Base-by-base conservation (phyloP, 768 basidiomycete species). In the Mrakia frigida region DNA sequence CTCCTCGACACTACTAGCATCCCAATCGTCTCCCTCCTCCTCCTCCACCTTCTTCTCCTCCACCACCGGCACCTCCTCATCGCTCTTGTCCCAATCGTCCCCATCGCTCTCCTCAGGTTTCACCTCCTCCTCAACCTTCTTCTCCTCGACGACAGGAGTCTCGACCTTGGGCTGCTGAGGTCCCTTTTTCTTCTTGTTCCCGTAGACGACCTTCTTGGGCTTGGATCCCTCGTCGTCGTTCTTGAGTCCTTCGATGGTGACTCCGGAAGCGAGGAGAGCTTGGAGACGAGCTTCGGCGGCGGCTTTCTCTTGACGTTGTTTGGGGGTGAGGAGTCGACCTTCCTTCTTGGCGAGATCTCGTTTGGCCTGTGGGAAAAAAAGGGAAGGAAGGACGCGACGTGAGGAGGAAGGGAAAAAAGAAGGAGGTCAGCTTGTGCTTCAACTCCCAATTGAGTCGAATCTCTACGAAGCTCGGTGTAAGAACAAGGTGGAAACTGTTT, bases 321-420 rank as follows among this genome's bases (percentile, higher is more conserved):
- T 97, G 84, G 96, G 94, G n/a, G 96, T 98, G 70, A 98, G 87
- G 35, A 96, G 85, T 65, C 91, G 89, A 33, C 97, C 97, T 84
- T 98, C 95, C 83, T 94, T 96, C 87, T 92, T 93, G 21, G 92
- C 90, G 71, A 91, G 82, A 80, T 97, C 95, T 71, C 89, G 89
- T 84, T 96, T 97, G 63, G 88, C 90, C 94, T 95, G 81, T 21
- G 5, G 46, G 72, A 53, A 77, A 39, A 13, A 69, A 65, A 21
- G 39, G 43, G 68, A 74, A 73, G 41, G 18, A 50, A 41, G 70
- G 65, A 43, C 77, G 35, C 21, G 76, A 39, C 52, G 46, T 1
- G 16, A 3, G n/a, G 35, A 43, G 21, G 28, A 71, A 6, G 25
- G 33, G 37, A 65, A n/a, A 50, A 65, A n/a, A 50, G 18, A 21